A percentile compares a stretch with the other conserved stretches of the same genome.
phyloP scores from a whole-genome alignment of 1,284 basidiomycete species.

The Ustilago curta region DNA sequence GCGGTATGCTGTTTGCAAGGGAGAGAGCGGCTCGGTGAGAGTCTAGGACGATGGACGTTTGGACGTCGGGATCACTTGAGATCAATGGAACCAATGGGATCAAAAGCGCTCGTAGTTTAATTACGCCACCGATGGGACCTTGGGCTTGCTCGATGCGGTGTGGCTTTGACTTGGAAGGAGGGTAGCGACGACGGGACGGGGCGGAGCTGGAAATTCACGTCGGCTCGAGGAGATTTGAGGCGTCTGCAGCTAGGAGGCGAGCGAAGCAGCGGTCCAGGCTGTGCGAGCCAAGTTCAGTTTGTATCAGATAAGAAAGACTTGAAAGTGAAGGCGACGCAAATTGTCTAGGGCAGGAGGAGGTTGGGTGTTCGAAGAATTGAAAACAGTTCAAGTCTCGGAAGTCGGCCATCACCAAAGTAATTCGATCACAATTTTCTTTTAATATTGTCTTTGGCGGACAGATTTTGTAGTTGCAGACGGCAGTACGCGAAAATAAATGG shows the following conservation, averaged over 20 bases:
- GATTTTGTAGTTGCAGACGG: conserved; percentile 5
- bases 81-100: background rate
- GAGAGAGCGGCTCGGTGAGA: background rate
- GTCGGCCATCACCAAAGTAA: conserved; percentile 15
- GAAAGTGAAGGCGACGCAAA: too few species aligned
- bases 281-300: background rate
- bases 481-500: conserved; percentile 2
- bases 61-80: conserved; percentile 2
- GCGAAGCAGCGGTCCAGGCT: background rate
- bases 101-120: conserved; percentile 6
- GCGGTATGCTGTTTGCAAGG: conserved; percentile 1
- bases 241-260: background rate
- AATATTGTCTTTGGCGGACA: background rate
- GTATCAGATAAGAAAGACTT: too few species aligned
- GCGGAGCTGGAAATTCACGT: conserved; percentile 5
- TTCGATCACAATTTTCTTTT: conserved; percentile 2
- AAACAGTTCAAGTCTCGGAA: conserved; percentile 16
- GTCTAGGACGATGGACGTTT: background rate
- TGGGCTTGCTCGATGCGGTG: background rate
- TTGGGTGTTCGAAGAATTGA: conserved; percentile 7
- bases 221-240: background rate
- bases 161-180: background rate
- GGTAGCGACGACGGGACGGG: background rate
- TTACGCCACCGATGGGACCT: too few species aligned
- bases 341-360: background rate